Base-by-base conservation (phyloP, 345 rosid genomes). In the Citrus trifoliata region DNA sequence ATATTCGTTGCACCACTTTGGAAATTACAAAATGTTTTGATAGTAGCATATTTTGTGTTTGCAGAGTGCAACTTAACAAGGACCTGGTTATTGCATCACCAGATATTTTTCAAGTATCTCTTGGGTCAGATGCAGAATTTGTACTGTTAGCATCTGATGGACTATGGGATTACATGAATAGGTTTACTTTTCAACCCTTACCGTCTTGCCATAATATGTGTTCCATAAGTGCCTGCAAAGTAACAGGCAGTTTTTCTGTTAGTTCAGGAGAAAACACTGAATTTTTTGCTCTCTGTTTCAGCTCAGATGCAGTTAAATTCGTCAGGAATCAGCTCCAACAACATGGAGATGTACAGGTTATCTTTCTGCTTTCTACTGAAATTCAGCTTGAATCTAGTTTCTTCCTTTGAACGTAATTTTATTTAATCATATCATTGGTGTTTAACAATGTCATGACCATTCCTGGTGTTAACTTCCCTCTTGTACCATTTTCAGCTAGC, bases 291-390 rank as follows among this genome's bases (percentile, higher is more conserved):
- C 35, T 79, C 38, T 63, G 27, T 82, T 88, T 71, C 92, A 93
- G 99, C 83, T 86, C 89, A 32, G 99, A 92, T 51, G 95, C 91
- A 21, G 88, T 89, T 83, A 77, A 72, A 61, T 92, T 89, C n/a
- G 96, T 93, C 22, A 89, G 99, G 77, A 88, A 87, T 81, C 95
- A 91, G 74, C 93, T 95, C 75, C 90, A 84, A 28, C 80, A 91
- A 78, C 99, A 95, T 85, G 97, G 99, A 82, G 87, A 95, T 87
- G 97, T 95, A 76, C 99, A 93, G 94, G 98, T 91, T 79, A 85
- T 10, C 25, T 27, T 59, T 56, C 10, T 61, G 56, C 38, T 53
- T 37, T 19, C 22, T 33, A 56, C 42, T 61, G 7, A 51, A 28
- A 51, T 40, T 77, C 25, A 38, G 10, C 40, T 32, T 24, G 19